Base-by-base conservation (phyloP, 164 flowering plant genomes). In the Houttuynia cordata region DNA sequence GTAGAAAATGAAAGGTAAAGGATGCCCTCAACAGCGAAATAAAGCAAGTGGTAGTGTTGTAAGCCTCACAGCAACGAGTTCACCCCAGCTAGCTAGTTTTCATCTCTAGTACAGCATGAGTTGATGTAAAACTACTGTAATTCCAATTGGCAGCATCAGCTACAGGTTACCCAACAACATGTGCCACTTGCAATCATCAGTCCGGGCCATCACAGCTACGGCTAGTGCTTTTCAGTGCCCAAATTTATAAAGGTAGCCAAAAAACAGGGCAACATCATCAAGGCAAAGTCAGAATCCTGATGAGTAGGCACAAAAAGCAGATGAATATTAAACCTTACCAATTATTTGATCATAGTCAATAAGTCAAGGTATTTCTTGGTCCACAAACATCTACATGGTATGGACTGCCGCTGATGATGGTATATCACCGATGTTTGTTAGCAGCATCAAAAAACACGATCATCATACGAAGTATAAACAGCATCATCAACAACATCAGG, bases 381-480 rank as follows among this genome's bases (percentile, higher is more conserved):
- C 58, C 21, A 39, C 58, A 14, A 45, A 45, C 49, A 45, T 10
- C 57, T 37, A 54, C 39, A 39, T 39, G n/a, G 30, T 39, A 39
- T 62, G n/a, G 24, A n/a, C n/a, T n/a, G 23, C 19, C 23, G 53
- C 20, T 14, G 24, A 10, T 9, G 24, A 21, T 9, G 55, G 24
- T 13, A 60, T 62, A 55, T 62, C 56, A 60, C 57, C 53, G 62
- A 19, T 62, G 25, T 21, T 34, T 51, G 51, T 58, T 64, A 73
- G 57, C 78, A 75, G 76, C 78, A 77, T 50, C 76, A 72, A 67
- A 58, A 66, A 58, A 66, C 62, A 65, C 59, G 74, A 73, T 56
- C 74, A 54, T 62, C 74, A 71, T 69, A 68, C 58, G 49, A 58
- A 59, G 61, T 60, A 72, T 42, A 70, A 71, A 63, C 71, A 78